Conservation (phyloP, 257 asterid genomes). For the Catharanthus roseus region DNA sequence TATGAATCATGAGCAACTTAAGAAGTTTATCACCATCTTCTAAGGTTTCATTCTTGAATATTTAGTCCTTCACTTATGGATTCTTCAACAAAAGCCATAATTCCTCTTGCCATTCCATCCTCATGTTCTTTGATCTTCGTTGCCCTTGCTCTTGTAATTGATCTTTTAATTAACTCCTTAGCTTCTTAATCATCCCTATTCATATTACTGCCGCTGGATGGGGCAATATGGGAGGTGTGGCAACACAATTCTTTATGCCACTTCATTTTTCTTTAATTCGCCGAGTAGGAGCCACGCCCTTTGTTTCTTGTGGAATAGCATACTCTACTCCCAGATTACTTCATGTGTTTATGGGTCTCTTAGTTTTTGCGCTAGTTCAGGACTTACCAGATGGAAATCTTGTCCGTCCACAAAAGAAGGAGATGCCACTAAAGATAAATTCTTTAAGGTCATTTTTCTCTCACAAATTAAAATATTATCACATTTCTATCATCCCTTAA, state of each 20-base stretch:
- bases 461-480: no score
- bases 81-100: no score
- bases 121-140: no score
- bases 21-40: no score
- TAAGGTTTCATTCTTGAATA: no score
- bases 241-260: slow-evolving; percentile 54
- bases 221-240: slow-evolving; percentile 72
- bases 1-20: no score
- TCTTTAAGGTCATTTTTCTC: slow-evolving; percentile 23
- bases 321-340: slow-evolving; percentile 46
- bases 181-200: no score
- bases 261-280: slow-evolving; percentile 35
- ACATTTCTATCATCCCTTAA: no score
- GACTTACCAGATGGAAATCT: slow-evolving; percentile 59
- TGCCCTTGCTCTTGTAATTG: no score
- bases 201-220: slow-evolving; percentile 62
- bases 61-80: no score
- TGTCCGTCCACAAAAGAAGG: slow-evolving; percentile 33
- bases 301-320: slow-evolving; percentile 54
- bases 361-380: slow-evolving; percentile 44
- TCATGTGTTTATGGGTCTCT: slow-evolving; percentile 42
- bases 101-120: no score
- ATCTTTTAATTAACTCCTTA: no score
- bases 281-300: slow-evolving; percentile 39
- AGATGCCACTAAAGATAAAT: slow-evolving; percentile 33